These are phyloP conservation scores for Ogataea nakhonphanomensis DNA, from an alignment of 805 yeast species.

Conservation along the genomic window DNA sequence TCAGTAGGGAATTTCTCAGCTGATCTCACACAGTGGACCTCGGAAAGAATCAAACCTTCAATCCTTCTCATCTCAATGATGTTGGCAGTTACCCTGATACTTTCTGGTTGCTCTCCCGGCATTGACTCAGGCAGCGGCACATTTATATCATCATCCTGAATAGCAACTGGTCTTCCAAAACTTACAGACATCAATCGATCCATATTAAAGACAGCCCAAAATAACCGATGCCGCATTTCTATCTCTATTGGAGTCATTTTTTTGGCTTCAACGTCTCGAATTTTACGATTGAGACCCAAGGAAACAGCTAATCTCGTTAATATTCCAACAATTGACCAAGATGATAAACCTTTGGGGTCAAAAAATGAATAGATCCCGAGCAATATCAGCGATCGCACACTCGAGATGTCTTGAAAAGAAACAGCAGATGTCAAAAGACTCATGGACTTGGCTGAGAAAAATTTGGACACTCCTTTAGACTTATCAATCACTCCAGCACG, in stretches of 20 bases:
- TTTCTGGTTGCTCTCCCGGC: conserved; percentile 39
- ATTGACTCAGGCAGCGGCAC: conserved; percentile 33
- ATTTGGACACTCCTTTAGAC: conserved; percentile 38
- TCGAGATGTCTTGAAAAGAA: conserved; percentile 37
- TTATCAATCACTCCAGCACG: conserved; percentile 36
- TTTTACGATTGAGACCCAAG: conserved; percentile 43
- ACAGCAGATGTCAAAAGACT: conserved; percentile 37
- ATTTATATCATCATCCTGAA: conserved; percentile 29
- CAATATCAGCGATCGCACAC: conserved; percentile 40
- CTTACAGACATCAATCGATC: conserved; percentile 29
- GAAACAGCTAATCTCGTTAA: conserved; percentile 43
- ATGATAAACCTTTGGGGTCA: conserved; percentile 45
- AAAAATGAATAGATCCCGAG: conserved; percentile 50
- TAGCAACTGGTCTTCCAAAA: conserved; percentile 27
- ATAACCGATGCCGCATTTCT: conserved; percentile 41
- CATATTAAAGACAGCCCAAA: conserved; percentile 30
- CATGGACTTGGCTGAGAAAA: conserved; percentile 41
- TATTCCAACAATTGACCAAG: conserved; percentile 52
- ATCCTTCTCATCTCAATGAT: conserved; percentile 43
- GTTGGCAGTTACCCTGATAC: conserved; percentile 38
- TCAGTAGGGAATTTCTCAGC: conserved; percentile 29
- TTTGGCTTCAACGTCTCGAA: conserved; percentile 28
- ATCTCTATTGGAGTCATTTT: conserved; percentile 33
- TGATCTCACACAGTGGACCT: conserved; percentile 44
- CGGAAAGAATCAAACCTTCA: conserved; percentile 44